Conservation (phyloP, 202 grass and related monocot species). For the Schoenoplectus triqueter region DNA sequence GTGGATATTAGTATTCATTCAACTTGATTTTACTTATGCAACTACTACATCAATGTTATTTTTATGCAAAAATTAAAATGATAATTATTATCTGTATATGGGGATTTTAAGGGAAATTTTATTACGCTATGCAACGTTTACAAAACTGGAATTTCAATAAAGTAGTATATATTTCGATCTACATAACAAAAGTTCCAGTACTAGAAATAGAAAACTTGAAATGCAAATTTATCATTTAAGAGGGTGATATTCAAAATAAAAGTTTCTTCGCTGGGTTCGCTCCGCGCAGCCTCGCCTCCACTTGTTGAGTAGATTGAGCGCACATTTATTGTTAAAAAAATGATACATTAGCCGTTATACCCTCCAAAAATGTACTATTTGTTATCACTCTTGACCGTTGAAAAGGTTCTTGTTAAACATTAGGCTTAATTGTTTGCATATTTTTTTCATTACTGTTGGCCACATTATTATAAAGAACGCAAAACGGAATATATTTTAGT, state of each 20-base stretch:
- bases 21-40: not conserved
- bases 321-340: not conserved
- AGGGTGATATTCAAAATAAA: not conserved
- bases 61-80: not conserved
- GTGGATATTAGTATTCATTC: not conserved
- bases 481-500: not conserved
- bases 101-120: not conserved
- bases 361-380: not conserved
- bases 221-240: not conserved
- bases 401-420: not conserved
- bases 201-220: not conserved
- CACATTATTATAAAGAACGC: not conserved
- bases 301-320: not conserved
- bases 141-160: not conserved
- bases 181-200: not conserved
- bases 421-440: not conserved
- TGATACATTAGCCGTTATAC: not conserved
- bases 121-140: not conserved
- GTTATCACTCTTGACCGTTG: not conserved
- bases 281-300: too few species aligned
- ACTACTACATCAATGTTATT: not conserved
- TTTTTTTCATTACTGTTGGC: too few species aligned
- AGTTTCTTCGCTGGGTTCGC: too few species aligned
- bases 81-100: too few species aligned
- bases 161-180: not conserved